Base-by-base conservation (phyloP, 306 rosid species). In the Pueraria montana region DNA sequence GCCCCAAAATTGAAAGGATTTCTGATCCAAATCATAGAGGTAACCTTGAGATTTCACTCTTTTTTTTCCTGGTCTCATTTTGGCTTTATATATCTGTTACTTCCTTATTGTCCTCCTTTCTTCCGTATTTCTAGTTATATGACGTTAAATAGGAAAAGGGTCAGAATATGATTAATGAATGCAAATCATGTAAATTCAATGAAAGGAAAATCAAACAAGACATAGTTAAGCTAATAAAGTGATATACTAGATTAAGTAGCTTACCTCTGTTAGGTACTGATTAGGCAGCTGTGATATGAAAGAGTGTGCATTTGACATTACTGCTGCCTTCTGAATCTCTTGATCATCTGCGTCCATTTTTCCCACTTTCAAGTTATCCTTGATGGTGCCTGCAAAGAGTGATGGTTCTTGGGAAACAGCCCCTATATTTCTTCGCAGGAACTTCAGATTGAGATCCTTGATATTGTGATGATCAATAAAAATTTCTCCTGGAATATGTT, bases 371-470 rank as follows among this genome's bases (percentile, higher is more conserved):
- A 94, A 74, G 78, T 92, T 94, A 73, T 92, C 96, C 23, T 81
- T 84, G 82, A 94, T 89, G 59, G 94, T 92, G 38, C 96, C 96
- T 48, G 89, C 65, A 85, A 91, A 94, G 11, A 92, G 91, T 49
- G 93, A 80, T 24, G 98, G 97, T 76, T 94, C 98, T 81, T 94
- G 97, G 43, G 91, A 91, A 85, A 94, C 98, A 20, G 86, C 86
- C 78, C 97, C 97, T 71, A 91, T 77, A 80, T 90, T 92, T 56
- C 90, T 82, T 78, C 96, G 84, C 23, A 94, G 88, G 86, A 90
- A 92, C 90, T 89, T 92, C 87, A 92, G 79, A 78, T 91, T 87
- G 79, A 94, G 85, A 80, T 90, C 91, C 88, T 90, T 91, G 83
- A 92, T 89, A 71, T 88, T 90, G 45, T 80, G 87, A 74, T 76